Base-by-base conservation (phyloP, 2,329 filamentous ascomycete species). In the Fusarium falciforme region DNA sequence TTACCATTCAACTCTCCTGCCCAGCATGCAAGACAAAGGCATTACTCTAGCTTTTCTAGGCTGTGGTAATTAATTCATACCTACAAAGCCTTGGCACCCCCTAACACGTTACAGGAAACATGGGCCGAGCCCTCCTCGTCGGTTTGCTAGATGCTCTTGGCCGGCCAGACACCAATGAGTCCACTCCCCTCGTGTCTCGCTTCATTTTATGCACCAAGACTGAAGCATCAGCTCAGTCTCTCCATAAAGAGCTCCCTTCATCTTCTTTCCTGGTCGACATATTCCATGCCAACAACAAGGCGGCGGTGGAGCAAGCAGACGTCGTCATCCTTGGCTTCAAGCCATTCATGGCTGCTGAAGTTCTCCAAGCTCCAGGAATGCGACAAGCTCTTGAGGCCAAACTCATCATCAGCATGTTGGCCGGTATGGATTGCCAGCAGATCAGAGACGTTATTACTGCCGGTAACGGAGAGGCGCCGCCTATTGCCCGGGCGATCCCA, bases 311-410 rank as follows among this genome's bases (percentile, higher is more conserved):
- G 12, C 33, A 64, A n/a, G 61, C 66, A 5, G 55, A 68, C 29
- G 55, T 68, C 12, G 29, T 65, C 4, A 42, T 68, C 14, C 25
- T 68, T 3, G 61, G 55, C 14, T 40, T 68, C 14, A 68, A 68
- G 11, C 57, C 61, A 20, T 68, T 36, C 35, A 49, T 68, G 44
- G 66, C 55, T 5, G 38, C 36, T 5, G 29, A 55, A 9, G 25
- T 65, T 3, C 54, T 58, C 5, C 33, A 58, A 58, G 54, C n/a
- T 22, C 9, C 31, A 6, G 54, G 52, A 20, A 55, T 55, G 16
- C 52, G 31, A 16, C 11, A 55, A 55, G 31, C 52, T 11, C 52
- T 55, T 5, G 17, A 55, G 5, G 29, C 12, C 0, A 33, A 35
- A 33, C 52, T 55, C 31, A 33, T 55, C 11, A 11, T 55, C 12